Percentiles rank a stretch among this genome's conserved stretches.
Evolutionary conservation across 176 grass and related monocot genomes (phyloP).

Genomic region (Pontederia crassipes): DNA sequence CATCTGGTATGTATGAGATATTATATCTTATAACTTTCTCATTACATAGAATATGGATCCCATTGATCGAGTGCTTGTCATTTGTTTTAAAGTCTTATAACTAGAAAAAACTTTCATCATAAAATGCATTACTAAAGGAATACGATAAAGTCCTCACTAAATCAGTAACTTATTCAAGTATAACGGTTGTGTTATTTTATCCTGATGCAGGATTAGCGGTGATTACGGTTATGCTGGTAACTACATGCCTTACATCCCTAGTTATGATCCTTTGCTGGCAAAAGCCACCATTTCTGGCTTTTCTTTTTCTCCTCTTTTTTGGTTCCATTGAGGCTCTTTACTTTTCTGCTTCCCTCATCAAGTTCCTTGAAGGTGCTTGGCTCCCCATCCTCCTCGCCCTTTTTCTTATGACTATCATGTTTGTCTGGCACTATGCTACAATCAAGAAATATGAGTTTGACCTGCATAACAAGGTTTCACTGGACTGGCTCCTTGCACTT

Average conservation of each 20-base stretch:
- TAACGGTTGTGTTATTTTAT: background rate
- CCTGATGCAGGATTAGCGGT: constrained; percentile 7
- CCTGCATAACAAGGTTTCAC: constrained; percentile 17
- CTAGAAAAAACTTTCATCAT: background rate
- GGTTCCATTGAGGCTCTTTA: constrained; percentile 14
- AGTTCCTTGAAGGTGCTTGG: constrained; percentile 20
- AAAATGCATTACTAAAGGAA: background rate
- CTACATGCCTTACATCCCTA: constrained; percentile 15
- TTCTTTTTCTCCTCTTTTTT: constrained; percentile 15
- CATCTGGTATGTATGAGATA: constrained; percentile 7
- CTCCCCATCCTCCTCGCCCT: constrained; percentile 14
- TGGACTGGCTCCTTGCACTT: constrained; percentile 17
- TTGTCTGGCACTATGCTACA: constrained; percentile 12
- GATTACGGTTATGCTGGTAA: constrained; percentile 17
- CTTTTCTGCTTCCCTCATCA: constrained; percentile 14
- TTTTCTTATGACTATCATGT: constrained; percentile 9
- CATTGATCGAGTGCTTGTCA: background rate
- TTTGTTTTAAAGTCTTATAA: background rate
- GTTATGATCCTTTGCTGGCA: constrained; percentile 19
- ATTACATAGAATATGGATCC: background rate
- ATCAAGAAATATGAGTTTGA: constrained; percentile 20
- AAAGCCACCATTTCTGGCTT: background rate
- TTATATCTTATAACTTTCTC: background rate
- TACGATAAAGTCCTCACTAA: too few relatives aligned
- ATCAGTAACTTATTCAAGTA: background rate